These are phyloP conservation scores for Pontederia crassipes DNA, from an alignment of 176 grass and related monocot genomes.

Conservation along the genomic window DNA sequence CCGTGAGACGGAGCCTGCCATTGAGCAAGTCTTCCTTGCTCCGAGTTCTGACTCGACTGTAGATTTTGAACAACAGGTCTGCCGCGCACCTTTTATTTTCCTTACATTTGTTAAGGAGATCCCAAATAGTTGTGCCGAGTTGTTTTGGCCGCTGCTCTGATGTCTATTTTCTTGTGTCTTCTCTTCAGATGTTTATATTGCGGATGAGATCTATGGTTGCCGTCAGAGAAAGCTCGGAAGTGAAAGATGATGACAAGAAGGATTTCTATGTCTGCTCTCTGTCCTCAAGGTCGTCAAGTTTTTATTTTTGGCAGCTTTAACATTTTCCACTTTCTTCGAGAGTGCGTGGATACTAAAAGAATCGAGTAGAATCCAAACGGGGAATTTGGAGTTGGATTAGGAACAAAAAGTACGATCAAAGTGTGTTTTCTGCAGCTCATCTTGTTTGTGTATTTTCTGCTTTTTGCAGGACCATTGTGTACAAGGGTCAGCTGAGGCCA, in stretches of 20 bases:
- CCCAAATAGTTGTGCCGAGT: too few species aligned
- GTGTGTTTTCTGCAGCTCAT: neutral
- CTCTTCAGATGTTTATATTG: slow-evolving; percentile 63
- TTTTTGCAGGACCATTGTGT: slow-evolving; percentile 76
- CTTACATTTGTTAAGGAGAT: neutral
- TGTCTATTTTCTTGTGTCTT: slow-evolving; percentile 10
- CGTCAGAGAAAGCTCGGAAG: slow-evolving; percentile 48
- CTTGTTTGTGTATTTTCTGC: neutral
- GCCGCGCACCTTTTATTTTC: slow-evolving; percentile 11
- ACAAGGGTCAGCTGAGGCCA: slow-evolving; percentile 93
- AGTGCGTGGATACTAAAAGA: too few species aligned
- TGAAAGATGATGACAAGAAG: slow-evolving; percentile 45
- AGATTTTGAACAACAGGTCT: slow-evolving; percentile 83
- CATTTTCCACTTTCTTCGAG: too few species aligned
- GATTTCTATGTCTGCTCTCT: slow-evolving; percentile 98
- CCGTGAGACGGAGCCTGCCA: slow-evolving; percentile 52
- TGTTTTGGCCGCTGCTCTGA: neutral
- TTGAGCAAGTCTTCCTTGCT: slow-evolving; percentile 80
- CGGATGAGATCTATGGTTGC: slow-evolving; percentile 67
- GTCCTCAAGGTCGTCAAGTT: slow-evolving; percentile 67
- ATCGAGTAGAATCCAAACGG: too few species aligned
- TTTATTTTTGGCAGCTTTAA: neutral
- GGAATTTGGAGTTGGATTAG: neutral
- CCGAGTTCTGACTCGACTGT: slow-evolving; percentile 47
- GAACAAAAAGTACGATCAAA: neutral